These are phyloP conservation scores for Solanum virginianum DNA, from an alignment of 257 asterid species.

Conservation along the genomic window DNA sequence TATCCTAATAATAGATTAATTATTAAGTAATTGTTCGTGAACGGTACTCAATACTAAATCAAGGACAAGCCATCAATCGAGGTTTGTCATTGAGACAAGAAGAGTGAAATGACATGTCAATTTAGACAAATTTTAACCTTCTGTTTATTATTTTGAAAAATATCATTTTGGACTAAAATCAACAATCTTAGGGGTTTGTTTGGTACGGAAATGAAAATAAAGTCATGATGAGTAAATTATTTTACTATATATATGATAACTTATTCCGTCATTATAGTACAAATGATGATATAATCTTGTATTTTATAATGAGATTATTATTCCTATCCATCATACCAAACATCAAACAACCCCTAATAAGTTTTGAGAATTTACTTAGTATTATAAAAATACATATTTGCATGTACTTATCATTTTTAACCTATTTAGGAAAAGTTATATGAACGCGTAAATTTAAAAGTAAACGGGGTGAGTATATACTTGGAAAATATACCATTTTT, in stretches of 20 bases:
- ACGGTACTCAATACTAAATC: neutral
- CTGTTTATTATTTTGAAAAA: neutral
- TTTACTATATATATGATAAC: too few relatives aligned
- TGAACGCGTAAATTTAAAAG: too few relatives aligned
- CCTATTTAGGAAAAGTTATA: too few relatives aligned
- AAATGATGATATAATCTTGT: too few relatives aligned
- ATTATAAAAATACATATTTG: too few relatives aligned
- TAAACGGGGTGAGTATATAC: too few relatives aligned
- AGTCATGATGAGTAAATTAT: too few relatives aligned
- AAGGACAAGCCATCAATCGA: neutral
- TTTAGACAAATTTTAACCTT: neutral
- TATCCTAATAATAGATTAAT: neutral
- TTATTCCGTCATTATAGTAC: too few relatives aligned
- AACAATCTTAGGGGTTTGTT: too few relatives aligned
- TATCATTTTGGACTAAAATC: neutral
- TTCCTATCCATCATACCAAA: too few relatives aligned
- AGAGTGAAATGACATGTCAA: neutral
- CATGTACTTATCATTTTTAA: too few relatives aligned
- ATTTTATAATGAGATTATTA: neutral
- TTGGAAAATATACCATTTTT: neutral
- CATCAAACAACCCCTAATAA: neutral
- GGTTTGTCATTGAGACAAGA: neutral
- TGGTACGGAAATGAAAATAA: neutral
- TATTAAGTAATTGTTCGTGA: neutral
- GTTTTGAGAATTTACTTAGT: neutral